Conservation (phyloP, 768 basidiomycete genomes). For the Tephrocybe rancida region DNA sequence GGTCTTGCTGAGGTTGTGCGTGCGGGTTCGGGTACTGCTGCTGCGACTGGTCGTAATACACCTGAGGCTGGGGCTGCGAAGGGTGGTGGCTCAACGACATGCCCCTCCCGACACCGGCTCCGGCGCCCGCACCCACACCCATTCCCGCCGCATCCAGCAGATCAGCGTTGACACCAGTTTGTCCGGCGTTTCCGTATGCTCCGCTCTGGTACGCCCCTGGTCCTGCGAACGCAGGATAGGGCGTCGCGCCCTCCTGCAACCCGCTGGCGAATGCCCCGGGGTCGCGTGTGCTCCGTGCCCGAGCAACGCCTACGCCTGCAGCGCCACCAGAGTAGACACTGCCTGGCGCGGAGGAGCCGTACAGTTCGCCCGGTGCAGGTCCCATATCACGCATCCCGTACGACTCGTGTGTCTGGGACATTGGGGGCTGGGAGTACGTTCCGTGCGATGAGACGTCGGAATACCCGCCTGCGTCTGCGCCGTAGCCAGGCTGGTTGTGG, state of each 20-base stretch:
- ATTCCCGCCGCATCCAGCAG: conserved; percentile 26
- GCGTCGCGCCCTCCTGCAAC: conserved; percentile 36
- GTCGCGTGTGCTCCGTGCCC: conserved; percentile 38
- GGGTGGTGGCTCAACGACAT: conserved; percentile 17
- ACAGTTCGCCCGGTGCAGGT: conserved; percentile 31
- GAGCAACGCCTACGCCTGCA: conserved; percentile 45
- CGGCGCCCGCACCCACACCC: background rate
- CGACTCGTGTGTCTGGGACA: conserved; percentile 37
- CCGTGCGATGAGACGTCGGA: conserved; percentile 40
- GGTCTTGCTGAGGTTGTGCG: background rate
- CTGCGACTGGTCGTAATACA: background rate
- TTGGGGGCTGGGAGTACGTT: conserved; percentile 52
- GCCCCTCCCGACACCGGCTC: conserved; percentile 16
- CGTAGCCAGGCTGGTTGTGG: background rate
- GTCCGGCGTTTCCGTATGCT: background rate
- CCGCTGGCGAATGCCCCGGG: conserved; percentile 31
- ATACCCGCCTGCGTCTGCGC: conserved; percentile 10
- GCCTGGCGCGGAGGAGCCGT: conserved; percentile 15
- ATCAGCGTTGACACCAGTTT: background rate
- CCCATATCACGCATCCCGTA: conserved; percentile 47
- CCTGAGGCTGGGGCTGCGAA: background rate
- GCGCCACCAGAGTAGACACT: conserved; percentile 3
- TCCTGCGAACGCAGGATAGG: conserved; percentile 42
- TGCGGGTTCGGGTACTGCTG: background rate
- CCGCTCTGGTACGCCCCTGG: conserved; percentile 17